Percentiles rank a stretch among this genome's conserved stretches.
Evolutionary conservation across 2,329 filamentous ascomycete species (phyloP).

Genomic region (Blastomyces emzantsi): DNA sequence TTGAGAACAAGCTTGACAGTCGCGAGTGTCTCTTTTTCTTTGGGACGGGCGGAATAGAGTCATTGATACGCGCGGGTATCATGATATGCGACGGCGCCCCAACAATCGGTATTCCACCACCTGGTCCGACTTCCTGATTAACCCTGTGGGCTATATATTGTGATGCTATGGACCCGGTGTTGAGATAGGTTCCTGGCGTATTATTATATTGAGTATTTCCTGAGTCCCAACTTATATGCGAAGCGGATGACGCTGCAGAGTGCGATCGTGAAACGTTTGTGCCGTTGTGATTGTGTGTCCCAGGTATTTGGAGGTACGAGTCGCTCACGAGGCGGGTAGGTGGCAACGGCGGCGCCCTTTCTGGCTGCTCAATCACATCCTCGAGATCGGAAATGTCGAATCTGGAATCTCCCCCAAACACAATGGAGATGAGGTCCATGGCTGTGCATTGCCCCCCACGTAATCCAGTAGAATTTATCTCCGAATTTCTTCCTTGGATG

Average conservation of each 20-base stretch:
- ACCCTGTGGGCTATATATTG: not conserved
- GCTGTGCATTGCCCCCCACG: not conserved
- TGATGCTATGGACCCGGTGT: not conserved
- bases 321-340: not conserved
- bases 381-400: constrained; percentile 2
- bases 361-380: not conserved
- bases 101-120: not conserved
- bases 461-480: no score
- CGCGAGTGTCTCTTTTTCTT: not conserved
- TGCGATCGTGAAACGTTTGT: not conserved
- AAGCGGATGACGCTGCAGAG: not conserved
- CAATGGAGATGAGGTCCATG: not conserved
- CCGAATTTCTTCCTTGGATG: not conserved
- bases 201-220: not conserved
- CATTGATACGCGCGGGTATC: not conserved
- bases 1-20: not conserved
- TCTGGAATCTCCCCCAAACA: not conserved
- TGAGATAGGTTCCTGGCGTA: not conserved
- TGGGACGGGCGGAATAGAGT: not conserved
- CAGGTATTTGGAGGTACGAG: constrained; percentile 1
- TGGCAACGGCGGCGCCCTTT: not conserved
- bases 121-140: not conserved
- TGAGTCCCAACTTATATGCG: not conserved
- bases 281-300: not conserved
- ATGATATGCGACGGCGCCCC: not conserved